phyloP scores from a whole-genome alignment of 106 monocot species.

The Acanthochlamys bracteata region DNA sequence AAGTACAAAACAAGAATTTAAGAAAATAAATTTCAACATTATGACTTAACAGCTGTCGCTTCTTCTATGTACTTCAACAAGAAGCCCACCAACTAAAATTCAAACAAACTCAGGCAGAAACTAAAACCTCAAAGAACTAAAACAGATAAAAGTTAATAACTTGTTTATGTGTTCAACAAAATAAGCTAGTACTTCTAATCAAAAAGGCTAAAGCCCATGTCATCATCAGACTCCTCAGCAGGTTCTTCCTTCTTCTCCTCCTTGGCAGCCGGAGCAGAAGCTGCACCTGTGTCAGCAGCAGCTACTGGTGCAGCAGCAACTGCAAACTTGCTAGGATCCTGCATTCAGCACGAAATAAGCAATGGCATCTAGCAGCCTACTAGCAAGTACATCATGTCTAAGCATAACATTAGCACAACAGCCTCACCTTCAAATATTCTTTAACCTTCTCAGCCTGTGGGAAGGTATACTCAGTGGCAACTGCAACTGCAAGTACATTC shows the following conservation, averaged over 20 bases:
- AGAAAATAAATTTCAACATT: no score
- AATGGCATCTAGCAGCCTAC: background rate
- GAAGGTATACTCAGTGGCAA: slow-evolving; percentile 77
- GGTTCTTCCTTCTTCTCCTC: slow-evolving; percentile 75
- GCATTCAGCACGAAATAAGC: background rate
- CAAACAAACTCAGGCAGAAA: background rate
- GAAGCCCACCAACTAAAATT: no score
- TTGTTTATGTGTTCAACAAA: background rate
- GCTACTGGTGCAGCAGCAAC: slow-evolving; percentile 40
- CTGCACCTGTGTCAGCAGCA: slow-evolving; percentile 11
- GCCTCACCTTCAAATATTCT: slow-evolving; percentile 66
- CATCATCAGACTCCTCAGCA: slow-evolving; percentile 65
- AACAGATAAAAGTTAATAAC: no score
- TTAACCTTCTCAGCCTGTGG: slow-evolving; percentile 80
- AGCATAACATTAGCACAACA: background rate
- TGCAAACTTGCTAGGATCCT: slow-evolving; percentile 94
- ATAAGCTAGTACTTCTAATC: slow-evolving; percentile 22
- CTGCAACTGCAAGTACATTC: slow-evolving; percentile 71
- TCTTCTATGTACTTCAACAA: no score
- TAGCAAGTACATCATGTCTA: background rate
- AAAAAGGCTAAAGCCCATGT: slow-evolving; percentile 77
- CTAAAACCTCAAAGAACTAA: background rate
- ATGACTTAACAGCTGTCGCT: no score
- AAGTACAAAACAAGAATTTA: no score
- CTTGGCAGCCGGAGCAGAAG: slow-evolving; percentile 22